These are phyloP conservation scores for Leptographium lundbergii DNA, from an alignment of 2,329 filamentous ascomycete species.

Conservation along the genomic window DNA sequence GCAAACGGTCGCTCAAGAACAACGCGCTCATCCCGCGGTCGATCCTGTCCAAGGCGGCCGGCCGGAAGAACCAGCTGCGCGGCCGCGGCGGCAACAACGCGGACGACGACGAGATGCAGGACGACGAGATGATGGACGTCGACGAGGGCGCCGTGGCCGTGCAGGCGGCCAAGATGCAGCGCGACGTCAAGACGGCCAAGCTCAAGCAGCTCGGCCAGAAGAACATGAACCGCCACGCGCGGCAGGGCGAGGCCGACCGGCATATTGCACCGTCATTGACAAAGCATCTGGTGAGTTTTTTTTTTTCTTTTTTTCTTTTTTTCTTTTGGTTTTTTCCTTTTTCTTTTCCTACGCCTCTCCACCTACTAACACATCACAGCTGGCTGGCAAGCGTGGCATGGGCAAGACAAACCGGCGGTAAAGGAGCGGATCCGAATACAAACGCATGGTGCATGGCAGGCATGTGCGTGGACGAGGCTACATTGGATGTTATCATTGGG, in stretches of 20 bases:
- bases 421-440: slow-evolving; percentile 10
- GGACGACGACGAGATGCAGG: slow-evolving; percentile 47
- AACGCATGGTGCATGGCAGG: not conserved
- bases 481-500: not conserved
- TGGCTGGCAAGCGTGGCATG: slow-evolving; percentile 83
- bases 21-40: slow-evolving; percentile 82
- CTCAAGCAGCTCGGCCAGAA: slow-evolving; percentile 85
- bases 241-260: slow-evolving; percentile 92
- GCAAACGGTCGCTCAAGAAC: slow-evolving; percentile 91
- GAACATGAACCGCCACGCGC: slow-evolving; percentile 97
- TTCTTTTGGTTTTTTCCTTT: slow-evolving; percentile 5
- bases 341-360: too few species aligned
- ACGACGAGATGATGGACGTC: slow-evolving; percentile 65
- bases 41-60: slow-evolving; percentile 48
- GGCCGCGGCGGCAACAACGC: slow-evolving; percentile 26
- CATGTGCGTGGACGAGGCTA: not conserved
- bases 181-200: slow-evolving; percentile 60
- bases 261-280: slow-evolving; percentile 69
- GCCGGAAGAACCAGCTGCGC: slow-evolving; percentile 12
- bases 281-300: slow-evolving; percentile 73
- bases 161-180: slow-evolving; percentile 54
- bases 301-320: slow-evolving; percentile 3
- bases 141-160: slow-evolving; percentile 29
- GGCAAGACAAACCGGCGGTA: slow-evolving; percentile 73
- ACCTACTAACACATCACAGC: slow-evolving; percentile 36